phyloP scores from a whole-genome alignment of 2,329 filamentous ascomycete genomes.

The Neopestalotiopsis rosae region DNA sequence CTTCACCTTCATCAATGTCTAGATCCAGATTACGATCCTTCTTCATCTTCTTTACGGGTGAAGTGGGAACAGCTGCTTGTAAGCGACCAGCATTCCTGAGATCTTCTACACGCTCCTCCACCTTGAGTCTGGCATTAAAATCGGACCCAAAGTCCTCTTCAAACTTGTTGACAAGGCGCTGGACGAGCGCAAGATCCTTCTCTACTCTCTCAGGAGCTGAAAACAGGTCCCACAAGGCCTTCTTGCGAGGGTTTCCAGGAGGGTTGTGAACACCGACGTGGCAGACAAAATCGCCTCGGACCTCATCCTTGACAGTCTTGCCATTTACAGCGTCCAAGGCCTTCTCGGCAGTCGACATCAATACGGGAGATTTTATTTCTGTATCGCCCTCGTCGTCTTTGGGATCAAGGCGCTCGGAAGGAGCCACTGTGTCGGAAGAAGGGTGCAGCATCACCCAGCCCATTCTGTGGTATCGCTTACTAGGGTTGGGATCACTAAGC shows the following conservation, averaged over 20 bases:
- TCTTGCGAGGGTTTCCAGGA: constrained; percentile 84
- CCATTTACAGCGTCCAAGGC: constrained; percentile 95
- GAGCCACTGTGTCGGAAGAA: constrained; percentile 67
- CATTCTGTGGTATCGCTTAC: constrained; percentile 96
- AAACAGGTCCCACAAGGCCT: constrained; percentile 95
- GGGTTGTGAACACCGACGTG: constrained; percentile 96
- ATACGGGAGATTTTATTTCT: constrained; percentile 55
- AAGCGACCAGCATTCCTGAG: constrained; percentile 78
- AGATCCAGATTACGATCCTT: constrained; percentile 65
- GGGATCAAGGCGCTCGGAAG: constrained; percentile 74
- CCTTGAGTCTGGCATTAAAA: constrained; percentile 77
- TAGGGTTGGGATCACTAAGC: constrained; percentile 93
- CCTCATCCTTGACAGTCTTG: constrained; percentile 94
- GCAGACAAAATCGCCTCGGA: constrained; percentile 93
- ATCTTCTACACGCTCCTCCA: constrained; percentile 87
- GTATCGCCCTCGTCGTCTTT: constrained; percentile 70
- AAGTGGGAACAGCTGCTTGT: constrained; percentile 64
- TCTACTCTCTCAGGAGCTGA: constrained; percentile 93
- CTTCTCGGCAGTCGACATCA: constrained; percentile 74
- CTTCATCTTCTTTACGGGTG: constrained; percentile 65
- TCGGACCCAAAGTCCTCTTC: constrained; percentile 82
- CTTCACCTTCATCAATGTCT: constrained; percentile 68
- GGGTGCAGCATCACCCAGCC: constrained; percentile 98
- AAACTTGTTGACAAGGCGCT: constrained; percentile 81
- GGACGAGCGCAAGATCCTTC: constrained; percentile 83